A percentile compares a stretch with the other conserved stretches of the same genome.
Evolutionary conservation across 768 basidiomycete genomes (phyloP).

Genomic region (Kwoniella pini): DNA sequence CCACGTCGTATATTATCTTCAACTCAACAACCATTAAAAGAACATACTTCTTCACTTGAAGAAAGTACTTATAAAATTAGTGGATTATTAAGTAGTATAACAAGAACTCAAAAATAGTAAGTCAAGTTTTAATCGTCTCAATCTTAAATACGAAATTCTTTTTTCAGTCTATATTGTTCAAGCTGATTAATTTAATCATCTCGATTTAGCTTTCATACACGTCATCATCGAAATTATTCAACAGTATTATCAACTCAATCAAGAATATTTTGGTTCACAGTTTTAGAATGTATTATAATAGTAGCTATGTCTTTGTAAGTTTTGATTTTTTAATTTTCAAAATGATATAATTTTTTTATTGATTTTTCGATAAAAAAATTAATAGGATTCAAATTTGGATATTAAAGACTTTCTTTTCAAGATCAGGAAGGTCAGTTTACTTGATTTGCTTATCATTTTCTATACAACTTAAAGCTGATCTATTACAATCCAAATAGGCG

Average conservation of each 20-base stretch:
- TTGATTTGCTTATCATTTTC: not conserved
- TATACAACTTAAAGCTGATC: too few relatives aligned
- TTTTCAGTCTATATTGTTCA: too few relatives aligned
- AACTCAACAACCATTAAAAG: slow-evolving; percentile 74
- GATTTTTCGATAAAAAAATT: too few relatives aligned
- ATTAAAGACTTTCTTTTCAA: slow-evolving; percentile 95
- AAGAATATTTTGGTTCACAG: slow-evolving; percentile 90
- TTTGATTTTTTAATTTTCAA: too few relatives aligned
- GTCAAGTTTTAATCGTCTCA: slow-evolving; percentile 49
- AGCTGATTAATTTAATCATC: not conserved
- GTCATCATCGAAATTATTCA: slow-evolving; percentile 91
- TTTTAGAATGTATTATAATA: slow-evolving; percentile 69
- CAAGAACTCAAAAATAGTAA: slow-evolving; percentile 90
- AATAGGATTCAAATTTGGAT: slow-evolving; percentile 85
- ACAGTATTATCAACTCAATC: slow-evolving; percentile 86
- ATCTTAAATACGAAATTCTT: too few relatives aligned
- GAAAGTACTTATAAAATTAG: slow-evolving; percentile 93
- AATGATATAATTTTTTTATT: too few relatives aligned
- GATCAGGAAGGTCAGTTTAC: slow-evolving; percentile 68
- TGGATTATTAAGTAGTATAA: slow-evolving; percentile 82
- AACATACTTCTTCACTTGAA: slow-evolving; percentile 89
- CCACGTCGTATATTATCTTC: slow-evolving; percentile 85
- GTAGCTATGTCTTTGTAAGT: slow-evolving; percentile 86
- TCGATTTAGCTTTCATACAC: slow-evolving; percentile 77
- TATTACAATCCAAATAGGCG: not conserved